Percentiles rank a stretch among this genome's conserved stretches.
phyloP scores from a whole-genome alignment of 2,329 filamentous ascomycete genomes.

The Venturia aucupariae region DNA sequence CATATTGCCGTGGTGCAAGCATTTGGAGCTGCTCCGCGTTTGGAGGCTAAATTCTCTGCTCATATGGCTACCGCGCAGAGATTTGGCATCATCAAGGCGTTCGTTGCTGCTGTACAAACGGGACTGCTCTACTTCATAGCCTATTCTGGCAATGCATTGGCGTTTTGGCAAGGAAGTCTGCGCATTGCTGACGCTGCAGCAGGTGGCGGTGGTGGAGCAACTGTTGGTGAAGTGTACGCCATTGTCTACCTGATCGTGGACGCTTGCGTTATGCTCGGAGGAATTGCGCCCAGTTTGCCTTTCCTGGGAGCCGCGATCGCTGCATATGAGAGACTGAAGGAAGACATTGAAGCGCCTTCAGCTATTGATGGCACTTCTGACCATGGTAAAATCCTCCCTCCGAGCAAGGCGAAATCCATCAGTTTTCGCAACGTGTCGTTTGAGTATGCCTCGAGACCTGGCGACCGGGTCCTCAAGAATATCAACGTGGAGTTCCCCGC shows the following conservation, averaged over 20 bases:
- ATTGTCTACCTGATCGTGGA: not conserved
- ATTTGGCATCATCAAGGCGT: constrained; percentile 50
- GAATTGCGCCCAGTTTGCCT: constrained; percentile 40
- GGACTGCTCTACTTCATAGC: constrained; percentile 59
- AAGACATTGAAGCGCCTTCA: constrained; percentile 38
- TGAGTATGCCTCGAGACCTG: constrained; percentile 33
- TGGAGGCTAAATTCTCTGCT: constrained; percentile 51
- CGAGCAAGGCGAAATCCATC: constrained; percentile 30
- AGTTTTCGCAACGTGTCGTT: constrained; percentile 32
- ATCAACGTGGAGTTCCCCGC: constrained; percentile 30
- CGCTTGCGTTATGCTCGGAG: constrained; percentile 39
- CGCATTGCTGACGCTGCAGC: constrained; percentile 40
- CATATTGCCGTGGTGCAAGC: constrained; percentile 55
- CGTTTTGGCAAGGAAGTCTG: constrained; percentile 58
- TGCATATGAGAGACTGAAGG: constrained; percentile 49
- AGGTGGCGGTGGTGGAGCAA: constrained; percentile 22
- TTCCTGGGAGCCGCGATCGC: constrained; percentile 40
- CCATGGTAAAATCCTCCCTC: constrained; percentile 21
- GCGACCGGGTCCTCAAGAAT: constrained; percentile 29
- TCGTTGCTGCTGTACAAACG: constrained; percentile 47
- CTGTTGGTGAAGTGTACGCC: constrained; percentile 27
- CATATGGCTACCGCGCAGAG: constrained; percentile 42
- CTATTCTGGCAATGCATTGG: constrained; percentile 56
- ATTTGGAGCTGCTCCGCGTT: constrained; percentile 49
- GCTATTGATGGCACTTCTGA: constrained; percentile 30